Evolutionary conservation across 345 rosid genomes (phyloP).

Genomic region (Capsella bursapastoris): DNA sequence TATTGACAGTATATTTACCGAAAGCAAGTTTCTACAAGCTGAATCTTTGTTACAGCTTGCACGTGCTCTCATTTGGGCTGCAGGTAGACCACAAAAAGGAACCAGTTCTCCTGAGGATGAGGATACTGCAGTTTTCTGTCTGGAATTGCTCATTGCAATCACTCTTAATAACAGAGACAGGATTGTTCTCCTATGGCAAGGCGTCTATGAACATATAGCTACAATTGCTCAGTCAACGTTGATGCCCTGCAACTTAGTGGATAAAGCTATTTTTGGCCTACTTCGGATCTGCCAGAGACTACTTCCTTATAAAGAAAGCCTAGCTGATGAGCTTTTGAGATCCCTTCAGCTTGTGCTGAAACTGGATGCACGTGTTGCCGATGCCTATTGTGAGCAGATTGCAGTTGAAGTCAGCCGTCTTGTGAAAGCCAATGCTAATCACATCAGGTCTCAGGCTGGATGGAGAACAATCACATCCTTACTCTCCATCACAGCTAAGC

Average conservation of each 20-base stretch:
- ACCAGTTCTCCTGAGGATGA: constrained; percentile 93
- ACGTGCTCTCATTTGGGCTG: constrained; percentile 94
- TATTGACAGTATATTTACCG: constrained; percentile 94
- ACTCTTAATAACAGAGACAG: constrained; percentile 96
- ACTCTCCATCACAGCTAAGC: constrained; percentile 92
- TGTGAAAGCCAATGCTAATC: constrained; percentile 93
- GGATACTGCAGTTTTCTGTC: constrained; percentile 99
- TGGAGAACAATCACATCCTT: constrained; percentile 93
- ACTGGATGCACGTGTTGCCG: constrained; percentile 98
- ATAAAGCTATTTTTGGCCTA: constrained; percentile 97
- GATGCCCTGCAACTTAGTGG: constrained; percentile 91
- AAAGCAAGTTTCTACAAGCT: constrained; percentile 96
- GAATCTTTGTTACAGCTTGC: constrained; percentile 94
- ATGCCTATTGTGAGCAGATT: constrained; percentile 96
- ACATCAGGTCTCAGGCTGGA: constrained; percentile 89
- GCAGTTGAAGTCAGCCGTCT: constrained; percentile 95
- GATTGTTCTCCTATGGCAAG: constrained; percentile 93
- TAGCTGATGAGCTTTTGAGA: constrained; percentile 96
- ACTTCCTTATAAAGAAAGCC: constrained; percentile 97
- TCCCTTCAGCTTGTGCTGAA: constrained; percentile 96
- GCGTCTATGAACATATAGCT: constrained; percentile 97
- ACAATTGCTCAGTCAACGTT: constrained; percentile 94
- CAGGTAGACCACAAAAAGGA: constrained; percentile 96
- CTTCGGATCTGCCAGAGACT: constrained; percentile 95
- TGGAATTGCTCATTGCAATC: constrained; percentile 93